phyloP scores from a whole-genome alignment of 768 basidiomycete genomes.

The Tylopilus rubrobrunneus region DNA sequence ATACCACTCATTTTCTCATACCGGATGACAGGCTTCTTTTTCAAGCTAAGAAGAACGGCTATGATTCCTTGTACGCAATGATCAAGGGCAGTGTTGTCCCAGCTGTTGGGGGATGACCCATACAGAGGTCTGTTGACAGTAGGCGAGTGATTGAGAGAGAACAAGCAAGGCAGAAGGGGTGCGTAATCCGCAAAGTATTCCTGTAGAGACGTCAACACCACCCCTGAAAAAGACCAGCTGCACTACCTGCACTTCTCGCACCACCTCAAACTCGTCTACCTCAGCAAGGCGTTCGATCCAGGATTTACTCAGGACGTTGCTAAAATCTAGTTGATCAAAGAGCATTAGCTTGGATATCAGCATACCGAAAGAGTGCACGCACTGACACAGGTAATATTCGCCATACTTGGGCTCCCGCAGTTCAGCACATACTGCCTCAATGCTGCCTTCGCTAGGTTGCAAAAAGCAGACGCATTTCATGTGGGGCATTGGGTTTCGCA shows the following conservation, averaged over 20 bases:
- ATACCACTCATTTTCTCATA: constrained; percentile 92
- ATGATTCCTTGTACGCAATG: constrained; percentile 77
- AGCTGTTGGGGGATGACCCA: constrained; percentile 65
- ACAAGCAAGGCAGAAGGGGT: constrained; percentile 79
- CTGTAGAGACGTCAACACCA: constrained; percentile 37
- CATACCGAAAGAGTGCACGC: constrained; percentile 51
- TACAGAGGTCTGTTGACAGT: constrained; percentile 61
- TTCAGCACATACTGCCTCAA: constrained; percentile 80
- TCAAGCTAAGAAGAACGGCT: constrained; percentile 87
- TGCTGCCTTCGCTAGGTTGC: constrained; percentile 74
- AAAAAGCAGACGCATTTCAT: constrained; percentile 98
- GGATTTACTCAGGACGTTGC: constrained; percentile 85
- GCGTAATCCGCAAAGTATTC: constrained; percentile 98
- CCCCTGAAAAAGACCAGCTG: neutral
- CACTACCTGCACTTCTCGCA: constrained; percentile 91
- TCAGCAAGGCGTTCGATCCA: constrained; percentile 91
- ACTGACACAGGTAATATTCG: constrained; percentile 99
- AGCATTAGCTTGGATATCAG: constrained; percentile 16
- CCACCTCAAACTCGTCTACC: constrained; percentile 94
- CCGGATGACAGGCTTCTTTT: constrained; percentile 92
- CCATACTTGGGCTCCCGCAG: constrained; percentile 90
- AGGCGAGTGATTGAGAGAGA: constrained; percentile 80
- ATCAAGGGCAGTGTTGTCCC: constrained; percentile 72
- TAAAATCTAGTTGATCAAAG: constrained; percentile 67
- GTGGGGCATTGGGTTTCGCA: constrained; percentile 88